Conservation (phyloP, 345 rosid genomes). For the Brassica rapa region DNA sequence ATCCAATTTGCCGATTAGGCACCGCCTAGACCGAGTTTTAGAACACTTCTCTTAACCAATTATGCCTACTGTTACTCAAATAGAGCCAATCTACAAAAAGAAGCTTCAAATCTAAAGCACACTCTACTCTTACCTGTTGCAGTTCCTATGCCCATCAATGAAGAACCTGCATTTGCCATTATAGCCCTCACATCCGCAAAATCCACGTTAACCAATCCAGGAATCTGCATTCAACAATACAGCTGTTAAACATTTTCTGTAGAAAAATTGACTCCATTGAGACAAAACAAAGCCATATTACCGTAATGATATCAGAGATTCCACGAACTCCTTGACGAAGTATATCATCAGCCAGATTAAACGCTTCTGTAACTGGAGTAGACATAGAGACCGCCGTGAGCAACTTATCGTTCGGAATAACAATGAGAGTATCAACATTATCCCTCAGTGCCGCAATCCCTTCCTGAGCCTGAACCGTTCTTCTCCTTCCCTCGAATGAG, state of each 20-base stretch:
- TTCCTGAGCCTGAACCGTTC: not conserved
- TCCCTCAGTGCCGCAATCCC: not conserved
- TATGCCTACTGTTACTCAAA: no score
- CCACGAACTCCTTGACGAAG: conserved; percentile 1
- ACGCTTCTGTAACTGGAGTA: not conserved
- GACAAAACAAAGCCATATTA: not conserved
- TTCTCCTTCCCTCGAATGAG: not conserved
- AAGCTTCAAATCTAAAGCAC: not conserved
- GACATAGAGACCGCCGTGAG: not conserved
- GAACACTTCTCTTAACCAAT: no score
- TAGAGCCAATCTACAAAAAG: no score
- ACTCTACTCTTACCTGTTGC: not conserved
- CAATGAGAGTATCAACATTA: not conserved
- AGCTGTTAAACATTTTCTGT: not conserved
- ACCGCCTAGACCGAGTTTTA: no score
- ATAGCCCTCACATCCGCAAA: not conserved
- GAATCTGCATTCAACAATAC: not conserved
- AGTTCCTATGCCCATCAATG: not conserved
- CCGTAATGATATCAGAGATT: not conserved
- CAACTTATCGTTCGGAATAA: not conserved
- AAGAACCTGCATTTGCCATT: not conserved
- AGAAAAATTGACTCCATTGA: not conserved
- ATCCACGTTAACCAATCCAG: not conserved
- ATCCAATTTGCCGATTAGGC: no score
- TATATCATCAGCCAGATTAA: not conserved